Percentiles rank a stretch among this genome's conserved stretches.
Evolutionary conservation across 257 asterid species (phyloP).

Genomic region (Echites panduratus): DNA sequence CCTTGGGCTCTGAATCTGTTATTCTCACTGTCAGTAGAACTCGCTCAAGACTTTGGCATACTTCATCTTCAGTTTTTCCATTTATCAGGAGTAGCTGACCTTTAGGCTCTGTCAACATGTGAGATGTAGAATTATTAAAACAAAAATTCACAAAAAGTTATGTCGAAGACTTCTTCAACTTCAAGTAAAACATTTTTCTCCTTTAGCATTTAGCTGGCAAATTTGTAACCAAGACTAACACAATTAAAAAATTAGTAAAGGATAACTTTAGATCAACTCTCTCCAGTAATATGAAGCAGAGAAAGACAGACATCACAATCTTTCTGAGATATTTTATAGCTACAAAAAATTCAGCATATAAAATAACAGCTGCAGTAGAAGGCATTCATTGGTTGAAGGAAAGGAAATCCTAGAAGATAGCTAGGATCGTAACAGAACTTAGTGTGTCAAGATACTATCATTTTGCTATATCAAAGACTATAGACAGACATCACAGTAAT

Average conservation of each 20-base stretch:
- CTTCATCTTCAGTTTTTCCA: conserved; percentile 96
- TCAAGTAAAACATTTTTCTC: background rate
- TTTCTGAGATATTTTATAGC: background rate
- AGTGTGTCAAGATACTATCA: background rate
- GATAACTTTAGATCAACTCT: background rate
- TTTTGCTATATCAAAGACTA: background rate
- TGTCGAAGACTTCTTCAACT: background rate
- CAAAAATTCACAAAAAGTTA: background rate
- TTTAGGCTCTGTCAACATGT: conserved; percentile 74
- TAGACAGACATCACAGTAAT: too few species aligned
- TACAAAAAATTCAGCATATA: too few species aligned
- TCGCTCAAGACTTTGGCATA: conserved; percentile 79
- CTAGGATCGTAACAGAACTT: background rate
- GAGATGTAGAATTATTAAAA: conserved; percentile 4
- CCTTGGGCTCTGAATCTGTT: conserved; percentile 88
- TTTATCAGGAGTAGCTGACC: conserved; percentile 93
- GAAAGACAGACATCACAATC: background rate
- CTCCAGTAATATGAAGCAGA: background rate
- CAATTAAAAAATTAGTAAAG: background rate
- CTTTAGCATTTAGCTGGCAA: background rate
- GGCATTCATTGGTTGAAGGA: background rate
- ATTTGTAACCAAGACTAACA: background rate
- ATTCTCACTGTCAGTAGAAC: conserved; percentile 95
- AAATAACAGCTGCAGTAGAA: background rate
- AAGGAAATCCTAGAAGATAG: background rate